Base-by-base conservation (phyloP, 441 rosid species). In the Populus hybrid region DNA sequence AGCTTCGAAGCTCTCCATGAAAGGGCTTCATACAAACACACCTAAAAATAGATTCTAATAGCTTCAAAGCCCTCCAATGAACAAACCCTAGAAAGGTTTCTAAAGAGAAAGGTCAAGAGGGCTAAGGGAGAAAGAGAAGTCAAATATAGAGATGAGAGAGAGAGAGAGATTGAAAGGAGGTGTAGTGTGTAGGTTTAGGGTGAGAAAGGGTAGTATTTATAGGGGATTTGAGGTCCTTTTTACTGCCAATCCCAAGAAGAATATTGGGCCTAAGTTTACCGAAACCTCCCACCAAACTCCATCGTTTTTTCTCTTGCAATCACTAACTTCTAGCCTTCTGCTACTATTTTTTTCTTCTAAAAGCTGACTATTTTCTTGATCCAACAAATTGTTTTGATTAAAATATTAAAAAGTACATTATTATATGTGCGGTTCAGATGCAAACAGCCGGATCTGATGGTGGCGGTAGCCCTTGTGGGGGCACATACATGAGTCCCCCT, bases 211-310 rank as follows among this genome's bases (percentile, higher is more conserved):
- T 66, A 59, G 67, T 86, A 90, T 88, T 83, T 89, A 90, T 88
- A 86, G 90, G 76, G 73, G 73, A 87, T 16, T 11, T 73, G 74
- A 71, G 79, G 78, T 80, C 77, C 61, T 86, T 83, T 86, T 83
- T 79, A 82, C 85, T 86, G 83, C 80, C 93, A 91, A 94, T 94
- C 98, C 98, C 98, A 81, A 94, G 89, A 89, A 94, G 95, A 92
- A 92, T 94, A 90, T 89, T 86, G 88, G 90, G 85, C 82, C 74
- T 85, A 74, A 78, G 75, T 80, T 84, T 73, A 86, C 85, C 80
- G 83, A 82, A 80, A 50, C 16, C 18, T 77, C 84, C 82, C 85
- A 84, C 74, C 69, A 53, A 53, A 53, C 61, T 53, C 61, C 61
- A 53, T 72, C 70, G 72, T 46, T 76, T 38, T 32, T 70, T 35